Evolutionary conservation across 257 asterid species (phyloP).

Genomic region (Capsicum rhomboideum): DNA sequence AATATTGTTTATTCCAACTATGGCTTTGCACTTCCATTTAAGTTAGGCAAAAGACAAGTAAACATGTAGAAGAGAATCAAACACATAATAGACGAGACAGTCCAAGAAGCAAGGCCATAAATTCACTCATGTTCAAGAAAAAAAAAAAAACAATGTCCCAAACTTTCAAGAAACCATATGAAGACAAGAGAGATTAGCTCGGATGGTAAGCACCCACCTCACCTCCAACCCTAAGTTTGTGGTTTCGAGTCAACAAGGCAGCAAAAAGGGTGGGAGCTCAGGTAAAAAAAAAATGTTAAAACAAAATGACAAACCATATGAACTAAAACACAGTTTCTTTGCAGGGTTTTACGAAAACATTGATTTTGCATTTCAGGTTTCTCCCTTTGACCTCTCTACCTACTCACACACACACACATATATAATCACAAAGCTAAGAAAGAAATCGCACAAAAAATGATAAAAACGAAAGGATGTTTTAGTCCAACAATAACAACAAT

Average conservation of each 20-base stretch:
- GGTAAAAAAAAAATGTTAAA: no score
- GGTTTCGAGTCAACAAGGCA: no score
- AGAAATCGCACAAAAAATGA: background rate
- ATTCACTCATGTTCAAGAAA: background rate
- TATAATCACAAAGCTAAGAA: background rate
- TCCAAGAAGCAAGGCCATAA: background rate
- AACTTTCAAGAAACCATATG: background rate
- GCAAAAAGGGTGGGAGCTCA: no score
- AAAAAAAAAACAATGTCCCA: background rate
- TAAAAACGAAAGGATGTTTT: background rate
- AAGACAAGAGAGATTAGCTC: background rate
- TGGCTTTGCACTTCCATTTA: background rate
- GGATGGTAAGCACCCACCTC: background rate
- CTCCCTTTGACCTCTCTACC: background rate
- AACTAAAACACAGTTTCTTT: background rate
- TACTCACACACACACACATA: background rate
- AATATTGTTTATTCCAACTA: background rate
- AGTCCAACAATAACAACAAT: background rate
- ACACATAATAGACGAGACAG: background rate
- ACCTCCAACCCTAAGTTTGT: no score
- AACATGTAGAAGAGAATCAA: background rate
- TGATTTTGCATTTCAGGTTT: background rate
- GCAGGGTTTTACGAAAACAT: background rate
- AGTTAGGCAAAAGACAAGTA: background rate
- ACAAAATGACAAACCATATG: background rate